A percentile compares a stretch with the other conserved stretches of the same genome.
Evolutionary conservation across 495 filamentous ascomycete species (phyloP).

Genomic region (Penicillium soppii): DNA sequence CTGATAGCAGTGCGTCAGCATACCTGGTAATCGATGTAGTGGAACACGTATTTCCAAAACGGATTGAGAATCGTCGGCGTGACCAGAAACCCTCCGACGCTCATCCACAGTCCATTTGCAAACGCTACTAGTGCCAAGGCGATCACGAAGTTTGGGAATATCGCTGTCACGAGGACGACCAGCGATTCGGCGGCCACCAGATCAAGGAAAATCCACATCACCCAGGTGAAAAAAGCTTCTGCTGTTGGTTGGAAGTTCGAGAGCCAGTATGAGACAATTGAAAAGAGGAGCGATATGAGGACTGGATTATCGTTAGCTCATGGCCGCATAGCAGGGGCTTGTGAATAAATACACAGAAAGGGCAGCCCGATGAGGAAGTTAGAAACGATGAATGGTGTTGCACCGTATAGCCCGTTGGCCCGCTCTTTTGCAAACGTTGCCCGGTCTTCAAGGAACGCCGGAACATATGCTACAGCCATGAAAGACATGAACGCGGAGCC

Average conservation of each 20-base stretch:
- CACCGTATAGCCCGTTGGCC: constrained; percentile 77
- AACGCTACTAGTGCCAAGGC: constrained; percentile 74
- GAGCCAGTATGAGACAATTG: constrained; percentile 74
- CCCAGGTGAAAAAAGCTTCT: constrained; percentile 70
- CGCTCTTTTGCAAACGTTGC: constrained; percentile 72
- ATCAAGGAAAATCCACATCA: constrained; percentile 86
- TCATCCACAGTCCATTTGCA: constrained; percentile 86
- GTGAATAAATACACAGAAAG: constrained; percentile 54
- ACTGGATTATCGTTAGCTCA: constrained; percentile 33
- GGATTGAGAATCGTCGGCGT: constrained; percentile 65
- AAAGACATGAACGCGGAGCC: constrained; percentile 86
- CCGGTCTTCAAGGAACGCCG: constrained; percentile 78
- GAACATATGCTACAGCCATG: constrained; percentile 86
- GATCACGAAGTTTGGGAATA: constrained; percentile 78
- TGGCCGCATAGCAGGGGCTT: not conserved
- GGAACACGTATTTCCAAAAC: constrained; percentile 82
- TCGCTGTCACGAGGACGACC: constrained; percentile 68
- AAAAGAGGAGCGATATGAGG: constrained; percentile 71
- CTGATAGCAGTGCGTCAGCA: not conserved
- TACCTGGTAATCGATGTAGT: constrained; percentile 79
- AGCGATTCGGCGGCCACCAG: constrained; percentile 77
- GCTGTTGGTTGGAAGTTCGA: constrained; percentile 68
- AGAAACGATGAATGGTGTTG: constrained; percentile 66
- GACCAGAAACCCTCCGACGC: constrained; percentile 78
- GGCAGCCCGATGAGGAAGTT: constrained; percentile 83